Evolutionary conservation across 129 eudicot species (phyloP), one percentile per base, ranked within the genome.

Genomic region (Solidago caesia): DNA sequence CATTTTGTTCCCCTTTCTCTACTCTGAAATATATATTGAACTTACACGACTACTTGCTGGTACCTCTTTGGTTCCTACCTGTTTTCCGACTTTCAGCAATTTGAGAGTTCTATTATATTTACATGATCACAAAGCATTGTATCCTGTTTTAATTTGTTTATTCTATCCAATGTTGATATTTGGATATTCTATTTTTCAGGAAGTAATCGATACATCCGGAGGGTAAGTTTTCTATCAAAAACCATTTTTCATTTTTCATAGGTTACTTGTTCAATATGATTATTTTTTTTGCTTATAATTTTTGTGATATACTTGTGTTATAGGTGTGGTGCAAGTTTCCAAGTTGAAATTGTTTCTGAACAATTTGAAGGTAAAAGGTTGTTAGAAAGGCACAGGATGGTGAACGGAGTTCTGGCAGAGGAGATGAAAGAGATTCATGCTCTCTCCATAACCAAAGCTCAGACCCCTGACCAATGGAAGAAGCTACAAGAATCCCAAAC

Each of bases 351-450:
- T 49, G 97, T 90, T 15, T 83, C 96, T 0, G 91, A 86, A 60
- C 88, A 88, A 71, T 93, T 93, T 67, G 98, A 88, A 72, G 98
- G 98, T 55, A 93, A 93, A 82, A 84, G 97, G 42, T 57, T 93
- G 82, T 81, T 93, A 76, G 98, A 93, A 78, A 90, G 98, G 97
- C 98, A 93, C 78, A 81, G 98, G 27, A 80, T 93, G 85, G 96
- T 93, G 75, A 93, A 93, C 76, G 83, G 87, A 27, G 92, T 96
- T 47, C 66, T 93, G 49, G 83, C 67, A 4, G 92, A 86, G 42
- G 97, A 93, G 82, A 86, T 93, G 98, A 88, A 93, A 81, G 91
- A 85, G 56, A 93, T 93, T 72, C 98, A 93, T 53, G 98, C 98
- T 25, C 92, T 93, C 49, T 93, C 98, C 57, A 93, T 93, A 33